Conservation (phyloP, 768 basidiomycete species). For the Tulasnella sp. region DNA sequence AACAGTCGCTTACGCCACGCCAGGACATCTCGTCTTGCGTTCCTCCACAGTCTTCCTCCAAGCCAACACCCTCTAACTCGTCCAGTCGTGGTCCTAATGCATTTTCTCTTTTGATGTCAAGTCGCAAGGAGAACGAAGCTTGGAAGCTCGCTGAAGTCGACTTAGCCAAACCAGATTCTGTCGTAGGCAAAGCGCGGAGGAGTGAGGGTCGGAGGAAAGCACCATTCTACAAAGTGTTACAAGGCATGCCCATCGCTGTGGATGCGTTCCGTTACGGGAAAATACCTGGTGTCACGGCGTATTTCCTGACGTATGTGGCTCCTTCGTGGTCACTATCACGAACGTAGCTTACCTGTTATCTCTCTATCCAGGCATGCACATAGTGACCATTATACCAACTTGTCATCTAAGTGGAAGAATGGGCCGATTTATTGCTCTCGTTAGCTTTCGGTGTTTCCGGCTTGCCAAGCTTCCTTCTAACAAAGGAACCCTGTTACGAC, state of each 20-base stretch:
- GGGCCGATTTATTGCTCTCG: conserved; percentile 94
- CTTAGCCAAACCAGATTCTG: conserved; percentile 40
- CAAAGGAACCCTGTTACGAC: background rate
- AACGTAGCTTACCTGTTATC: background rate
- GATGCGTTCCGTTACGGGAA: conserved; percentile 93
- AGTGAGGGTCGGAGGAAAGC: conserved; percentile 39
- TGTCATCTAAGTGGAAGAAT: conserved; percentile 77
- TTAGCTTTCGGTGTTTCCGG: conserved; percentile 20
- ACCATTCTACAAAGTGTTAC: conserved; percentile 88
- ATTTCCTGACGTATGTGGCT: conserved; percentile 72
- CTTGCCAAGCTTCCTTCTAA: background rate
- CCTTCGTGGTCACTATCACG: background rate
- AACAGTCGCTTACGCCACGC: background rate
- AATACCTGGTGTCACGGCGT: conserved; percentile 83
- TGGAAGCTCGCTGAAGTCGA: conserved; percentile 75
- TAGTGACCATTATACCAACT: conserved; percentile 92
- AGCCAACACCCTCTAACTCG: conserved; percentile 25
- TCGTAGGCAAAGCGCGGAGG: conserved; percentile 26
- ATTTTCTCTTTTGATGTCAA: conserved; percentile 87
- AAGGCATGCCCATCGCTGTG: conserved; percentile 96
- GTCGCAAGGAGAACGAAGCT: conserved; percentile 65
- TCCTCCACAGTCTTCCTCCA: conserved; percentile 28
- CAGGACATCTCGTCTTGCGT: conserved; percentile 20
- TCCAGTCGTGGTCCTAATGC: conserved; percentile 33
- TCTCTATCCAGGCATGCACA: conserved; percentile 70